A percentile compares a stretch with the other conserved stretches of the same genome.
Evolutionary conservation across 441 rosid species (phyloP).

Genomic region (Populus hybrid): DNA sequence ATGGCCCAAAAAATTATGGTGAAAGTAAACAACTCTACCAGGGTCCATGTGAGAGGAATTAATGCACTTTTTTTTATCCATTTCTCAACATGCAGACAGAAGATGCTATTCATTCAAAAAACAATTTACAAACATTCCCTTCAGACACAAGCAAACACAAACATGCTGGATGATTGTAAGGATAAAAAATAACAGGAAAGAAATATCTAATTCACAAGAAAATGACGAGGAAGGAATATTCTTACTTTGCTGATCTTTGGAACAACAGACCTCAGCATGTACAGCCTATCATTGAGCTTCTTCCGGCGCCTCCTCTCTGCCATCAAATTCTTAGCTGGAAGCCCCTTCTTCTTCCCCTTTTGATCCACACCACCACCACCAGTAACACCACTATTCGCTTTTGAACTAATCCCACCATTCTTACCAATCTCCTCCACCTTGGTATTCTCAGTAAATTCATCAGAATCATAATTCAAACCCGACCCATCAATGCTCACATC

Average conservation of each 20-base stretch:
- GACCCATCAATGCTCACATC: conserved; percentile 54
- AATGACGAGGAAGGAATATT: conserved; percentile 21
- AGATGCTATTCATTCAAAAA: conserved; percentile 14
- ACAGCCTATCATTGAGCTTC: conserved; percentile 74
- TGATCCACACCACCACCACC: conserved; percentile 38
- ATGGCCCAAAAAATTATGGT: conserved; percentile 20
- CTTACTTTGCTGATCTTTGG: conserved; percentile 78
- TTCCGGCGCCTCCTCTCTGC: conserved; percentile 73
- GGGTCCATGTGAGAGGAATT: conserved; percentile 40
- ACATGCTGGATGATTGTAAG: conserved; percentile 15
- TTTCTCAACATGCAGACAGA: conserved; percentile 4
- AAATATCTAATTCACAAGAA: conserved; percentile 32
- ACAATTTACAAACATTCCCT: conserved; percentile 9
- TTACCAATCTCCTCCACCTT: conserved; percentile 41
- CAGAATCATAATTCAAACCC: conserved; percentile 58
- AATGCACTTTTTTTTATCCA: conserved; percentile 28
- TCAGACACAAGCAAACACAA: not conserved
- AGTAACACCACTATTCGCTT: conserved; percentile 43
- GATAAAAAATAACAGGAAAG: conserved; percentile 11
- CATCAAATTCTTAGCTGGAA: conserved; percentile 74
- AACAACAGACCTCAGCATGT: conserved; percentile 69
- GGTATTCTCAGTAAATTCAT: conserved; percentile 42
- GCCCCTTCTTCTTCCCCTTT: conserved; percentile 60
- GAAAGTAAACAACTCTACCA: conserved; percentile 18
- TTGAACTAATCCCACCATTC: conserved; percentile 47